Evolutionary conservation across 2,329 filamentous ascomycete genomes (phyloP), one percentile per base, ranked within the genome.

Genomic region (Calonectria hongkongensis): DNA sequence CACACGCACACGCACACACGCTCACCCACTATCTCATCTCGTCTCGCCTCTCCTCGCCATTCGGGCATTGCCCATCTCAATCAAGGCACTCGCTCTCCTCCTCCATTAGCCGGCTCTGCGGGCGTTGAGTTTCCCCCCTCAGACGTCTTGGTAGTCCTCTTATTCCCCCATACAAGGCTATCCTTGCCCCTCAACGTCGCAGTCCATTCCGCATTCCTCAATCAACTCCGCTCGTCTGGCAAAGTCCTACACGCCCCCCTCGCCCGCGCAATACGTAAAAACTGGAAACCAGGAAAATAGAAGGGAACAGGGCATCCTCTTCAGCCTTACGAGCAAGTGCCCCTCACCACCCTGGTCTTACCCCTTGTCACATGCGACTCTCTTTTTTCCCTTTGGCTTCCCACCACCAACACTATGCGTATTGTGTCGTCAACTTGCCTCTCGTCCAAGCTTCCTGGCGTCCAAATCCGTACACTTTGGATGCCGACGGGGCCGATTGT

Each of bases 251-350:
- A 70, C 69, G 45, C 54, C 56, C 45, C 56, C 56, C 39, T 43
- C 43, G 28, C 21, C 58, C 21, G 21, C 21, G n/a, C 18, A 48
- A 51, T 60, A 43, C 43, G 25, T 60, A 62, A 60, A 50, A 56
- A 66, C 39, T 68, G 39, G 56, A 58, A 47, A 63, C 47, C 50
- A 33, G 56, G 21, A 43, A 41, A 10, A 13, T 3, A 36, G 10
- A 36, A 36, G 12, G 12, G 33, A 12, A 71, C 54, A 74, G 74
- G 73, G 72, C 70, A 76, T 70, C 75, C 73, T 79, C 76, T 79
- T 79, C 78, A 79, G 78, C 78, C 78, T 79, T 79, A 79, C 78
- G 75, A 73, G 75, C 54, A 41, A 43, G 28, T 30, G 68, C 70
- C 74, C 66, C 78, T 73, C 76, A 78, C 76, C 68, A 74, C 73